phyloP scores from a whole-genome alignment of 2,329 filamentous ascomycete genomes.

The Tolypocladium capitatum region DNA sequence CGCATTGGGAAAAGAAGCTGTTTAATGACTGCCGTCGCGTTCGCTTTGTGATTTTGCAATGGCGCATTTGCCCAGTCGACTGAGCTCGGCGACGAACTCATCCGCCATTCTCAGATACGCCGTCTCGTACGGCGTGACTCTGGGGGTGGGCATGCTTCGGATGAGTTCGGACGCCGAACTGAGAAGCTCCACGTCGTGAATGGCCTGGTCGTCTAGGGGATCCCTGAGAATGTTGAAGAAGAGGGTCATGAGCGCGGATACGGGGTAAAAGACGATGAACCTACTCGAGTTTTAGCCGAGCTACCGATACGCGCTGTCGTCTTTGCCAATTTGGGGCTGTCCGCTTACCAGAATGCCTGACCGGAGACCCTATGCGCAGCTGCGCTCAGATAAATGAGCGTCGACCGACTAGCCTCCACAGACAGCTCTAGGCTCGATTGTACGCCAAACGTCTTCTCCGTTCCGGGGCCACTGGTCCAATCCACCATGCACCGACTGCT shows the following conservation, averaged over 20 bases:
- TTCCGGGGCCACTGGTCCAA: slow-evolving; percentile 8
- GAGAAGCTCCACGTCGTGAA: slow-evolving; percentile 33
- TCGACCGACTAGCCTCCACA: slow-evolving; percentile 42
- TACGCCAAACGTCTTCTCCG: slow-evolving; percentile 25
- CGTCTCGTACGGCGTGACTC: slow-evolving; percentile 19
- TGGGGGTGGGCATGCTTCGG: slow-evolving; percentile 19
- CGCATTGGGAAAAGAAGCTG: too few relatives aligned
- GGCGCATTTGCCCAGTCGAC: slow-evolving; percentile 27
- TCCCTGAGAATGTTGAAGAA: slow-evolving; percentile 41
- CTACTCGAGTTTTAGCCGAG: slow-evolving; percentile 14
- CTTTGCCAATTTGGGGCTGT: too few relatives aligned
- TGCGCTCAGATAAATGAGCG: slow-evolving; percentile 31
- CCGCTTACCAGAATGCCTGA: slow-evolving; percentile 35
- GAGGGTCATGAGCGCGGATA: slow-evolving; percentile 37
- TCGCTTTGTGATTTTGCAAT: slow-evolving; percentile 17
- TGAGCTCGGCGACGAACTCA: slow-evolving; percentile 29
- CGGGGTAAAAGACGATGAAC: slow-evolving; percentile 43
- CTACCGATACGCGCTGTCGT: not conserved
- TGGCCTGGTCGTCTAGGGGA: slow-evolving; percentile 28
- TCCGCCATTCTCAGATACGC: slow-evolving; percentile 27
- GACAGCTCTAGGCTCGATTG: slow-evolving; percentile 39
- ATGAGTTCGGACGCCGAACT: slow-evolving; percentile 28
- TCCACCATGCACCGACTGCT: slow-evolving; percentile 33
- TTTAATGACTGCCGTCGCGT: too few relatives aligned
- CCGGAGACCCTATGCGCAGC: slow-evolving; percentile 27